Percentiles rank a stretch among this genome's conserved stretches.
Conservation (phyloP, 2,329 filamentous ascomycete species). For the Trichoderma sp. region DNA sequence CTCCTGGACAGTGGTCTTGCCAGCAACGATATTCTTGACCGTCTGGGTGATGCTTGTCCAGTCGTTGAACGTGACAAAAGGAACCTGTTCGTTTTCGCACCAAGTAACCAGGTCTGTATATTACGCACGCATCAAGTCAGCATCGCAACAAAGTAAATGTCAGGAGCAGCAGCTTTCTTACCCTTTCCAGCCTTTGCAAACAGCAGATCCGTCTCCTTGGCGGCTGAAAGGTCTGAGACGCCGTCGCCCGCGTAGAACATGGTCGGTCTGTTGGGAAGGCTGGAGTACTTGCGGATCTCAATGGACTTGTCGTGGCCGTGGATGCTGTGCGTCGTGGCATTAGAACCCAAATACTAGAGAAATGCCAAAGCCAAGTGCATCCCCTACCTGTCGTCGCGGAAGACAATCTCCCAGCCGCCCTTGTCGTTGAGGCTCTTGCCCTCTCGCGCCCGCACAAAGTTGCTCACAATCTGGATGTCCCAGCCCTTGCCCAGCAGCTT, state of each 20-base stretch:
- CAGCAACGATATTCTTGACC: conserved; percentile 75
- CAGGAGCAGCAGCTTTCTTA: conserved; percentile 42
- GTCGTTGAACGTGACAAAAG: conserved; percentile 84
- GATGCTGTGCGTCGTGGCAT: conserved; percentile 53
- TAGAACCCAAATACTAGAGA: no score
- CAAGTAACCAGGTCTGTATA: conserved; percentile 88
- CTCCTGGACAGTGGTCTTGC: conserved; percentile 68
- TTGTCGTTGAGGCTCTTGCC: conserved; percentile 75
- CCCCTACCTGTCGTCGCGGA: conserved; percentile 71
- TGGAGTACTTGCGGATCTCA: conserved; percentile 84
- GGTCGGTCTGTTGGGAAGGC: conserved; percentile 72
- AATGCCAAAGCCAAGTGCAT: no score
- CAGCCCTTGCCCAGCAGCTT: conserved; percentile 77
- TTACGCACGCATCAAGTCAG: background rate
- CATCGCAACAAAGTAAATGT: background rate
- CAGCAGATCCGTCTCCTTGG: conserved; percentile 86
- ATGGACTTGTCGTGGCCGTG: conserved; percentile 98
- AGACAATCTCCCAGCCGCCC: conserved; percentile 84
- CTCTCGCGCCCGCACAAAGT: conserved; percentile 67
- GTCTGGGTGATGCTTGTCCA: conserved; percentile 78
- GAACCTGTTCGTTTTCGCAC: conserved; percentile 80
- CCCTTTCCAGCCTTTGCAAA: conserved; percentile 91
- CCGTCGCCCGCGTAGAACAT: conserved; percentile 96
- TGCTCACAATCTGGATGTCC: conserved; percentile 88
- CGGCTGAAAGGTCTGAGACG: conserved; percentile 88